Evolutionary conservation across 2,329 filamentous ascomycete genomes (phyloP).

Genomic region (Fusarium nelsonii): DNA sequence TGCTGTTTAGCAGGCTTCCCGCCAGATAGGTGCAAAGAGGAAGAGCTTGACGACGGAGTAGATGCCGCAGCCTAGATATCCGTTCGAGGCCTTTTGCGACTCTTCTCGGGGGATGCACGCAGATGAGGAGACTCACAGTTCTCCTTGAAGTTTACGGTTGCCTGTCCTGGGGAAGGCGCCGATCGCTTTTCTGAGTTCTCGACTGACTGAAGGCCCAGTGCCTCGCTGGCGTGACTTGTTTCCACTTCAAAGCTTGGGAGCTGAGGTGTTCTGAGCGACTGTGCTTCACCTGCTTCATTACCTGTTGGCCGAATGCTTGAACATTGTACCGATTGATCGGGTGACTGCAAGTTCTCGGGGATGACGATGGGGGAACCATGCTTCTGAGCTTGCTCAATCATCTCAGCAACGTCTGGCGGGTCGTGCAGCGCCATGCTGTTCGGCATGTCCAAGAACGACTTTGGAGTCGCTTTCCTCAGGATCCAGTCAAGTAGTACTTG

Average conservation of each 20-base stretch:
- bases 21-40: background rate
- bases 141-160: slow-evolving; percentile 1
- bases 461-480: slow-evolving; percentile 9
- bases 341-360: background rate
- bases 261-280: slow-evolving; percentile 8
- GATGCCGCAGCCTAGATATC: background rate
- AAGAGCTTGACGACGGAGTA: background rate
- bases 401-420: background rate
- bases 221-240: background rate
- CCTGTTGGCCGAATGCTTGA: background rate
- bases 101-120: background rate
- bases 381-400: background rate
- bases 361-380: background rate
- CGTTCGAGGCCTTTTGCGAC: slow-evolving; percentile 19
- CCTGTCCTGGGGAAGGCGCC: slow-evolving; percentile 9
- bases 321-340: background rate
- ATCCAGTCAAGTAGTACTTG: slow-evolving; percentile 56
- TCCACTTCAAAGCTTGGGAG: background rate
- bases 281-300: background rate
- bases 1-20: background rate
- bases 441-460: background rate
- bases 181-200: slow-evolving; percentile 10
- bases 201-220: background rate
- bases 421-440: slow-evolving; percentile 7
- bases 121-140: background rate